Base-by-base conservation (phyloP, 1,139 yeast species). In the Yamadazyma trypodendri region DNA sequence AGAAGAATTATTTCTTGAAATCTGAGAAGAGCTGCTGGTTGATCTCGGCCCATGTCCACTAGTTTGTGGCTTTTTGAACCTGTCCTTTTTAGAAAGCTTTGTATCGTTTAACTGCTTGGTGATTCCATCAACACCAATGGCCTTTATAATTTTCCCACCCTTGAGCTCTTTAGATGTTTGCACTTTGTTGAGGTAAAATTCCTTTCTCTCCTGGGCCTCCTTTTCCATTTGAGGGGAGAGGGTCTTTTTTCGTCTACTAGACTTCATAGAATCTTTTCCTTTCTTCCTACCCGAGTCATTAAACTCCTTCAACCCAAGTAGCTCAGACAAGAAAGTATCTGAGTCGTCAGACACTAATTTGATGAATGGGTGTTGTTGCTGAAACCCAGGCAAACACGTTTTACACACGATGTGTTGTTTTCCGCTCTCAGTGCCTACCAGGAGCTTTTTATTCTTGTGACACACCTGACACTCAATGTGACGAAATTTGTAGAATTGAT, bases 231-330 rank as follows among this genome's bases (percentile, higher is more conserved):
- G 68, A 5, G 64, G 49, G 37, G 50, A 48, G 64, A 49, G 32
- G 58, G 48, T 42, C 52, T 50, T 55, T 56, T 50, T 45, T 39
- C 43, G 36, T 36, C 54, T 56, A 17, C 60, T 50, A 2, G 63
- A 62, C 13, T 50, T 47, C 33, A 54, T 60, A 2, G 57, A 51
- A 4, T 12, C 28, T 34, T 51, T 49, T 15, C 53, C 48, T 17
- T 46, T 48, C 4, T 39, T 34, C 31, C 48, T 55, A 3, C 35
- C 31, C 9, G 48, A 30, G 14, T 42, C 45, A 17, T 44, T 48
- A 28, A 56, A 51, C 43, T 77, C 82, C 44, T 69, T 73, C 27
- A 78, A 65, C 1, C 81, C 81, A 20, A 79, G 56, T 24, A 74
- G 58, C 25, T 64, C 71, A 34, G 63, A 68, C 22, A 79, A 55